phyloP scores from a whole-genome alignment of 768 basidiomycete species.

The Podaxis sp. region DNA sequence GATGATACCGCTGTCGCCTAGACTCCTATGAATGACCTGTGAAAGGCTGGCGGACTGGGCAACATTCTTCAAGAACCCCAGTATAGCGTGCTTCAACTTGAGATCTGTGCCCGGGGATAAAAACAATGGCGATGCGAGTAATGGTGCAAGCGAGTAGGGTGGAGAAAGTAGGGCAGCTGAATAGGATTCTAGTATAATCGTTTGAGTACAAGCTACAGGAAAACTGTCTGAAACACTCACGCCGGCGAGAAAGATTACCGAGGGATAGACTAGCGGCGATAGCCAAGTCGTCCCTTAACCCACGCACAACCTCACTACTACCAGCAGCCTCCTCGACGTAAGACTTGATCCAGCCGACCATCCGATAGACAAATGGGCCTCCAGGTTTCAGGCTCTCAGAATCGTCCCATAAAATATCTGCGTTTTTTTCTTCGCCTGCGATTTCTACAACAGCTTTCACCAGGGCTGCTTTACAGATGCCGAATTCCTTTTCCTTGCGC shows the following conservation, averaged over 20 bases:
- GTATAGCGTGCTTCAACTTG: constrained; percentile 85
- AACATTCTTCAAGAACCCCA: constrained; percentile 86
- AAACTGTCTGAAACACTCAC: constrained; percentile 34
- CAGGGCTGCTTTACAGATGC: constrained; percentile 80
- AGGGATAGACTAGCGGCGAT: constrained; percentile 83
- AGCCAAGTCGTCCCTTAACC: constrained; percentile 65
- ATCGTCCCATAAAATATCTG: constrained; percentile 75
- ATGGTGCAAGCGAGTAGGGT: constrained; percentile 60
- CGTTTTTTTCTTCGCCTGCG: constrained; percentile 77
- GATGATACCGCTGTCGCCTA: constrained; percentile 65
- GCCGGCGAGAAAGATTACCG: constrained; percentile 77
- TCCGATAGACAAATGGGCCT: constrained; percentile 68
- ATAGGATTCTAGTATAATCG: constrained; percentile 46
- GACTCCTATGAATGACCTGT: constrained; percentile 50
- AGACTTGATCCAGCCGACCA: constrained; percentile 73
- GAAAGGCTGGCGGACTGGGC: constrained; percentile 66
- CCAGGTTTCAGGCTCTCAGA: constrained; percentile 54
- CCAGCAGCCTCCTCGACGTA: constrained; percentile 41
- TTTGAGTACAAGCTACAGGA: constrained; percentile 9
- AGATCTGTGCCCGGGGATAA: constrained; percentile 60
- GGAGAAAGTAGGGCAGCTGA: constrained; percentile 61
- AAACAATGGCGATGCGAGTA: constrained; percentile 55
- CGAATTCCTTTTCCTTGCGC: constrained; percentile 68
- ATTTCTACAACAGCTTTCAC: constrained; percentile 86
- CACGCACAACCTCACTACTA: constrained; percentile 26